phyloP scores from a whole-genome alignment of 495 filamentous ascomycete species.

The Aspergillus wentii region DNA sequence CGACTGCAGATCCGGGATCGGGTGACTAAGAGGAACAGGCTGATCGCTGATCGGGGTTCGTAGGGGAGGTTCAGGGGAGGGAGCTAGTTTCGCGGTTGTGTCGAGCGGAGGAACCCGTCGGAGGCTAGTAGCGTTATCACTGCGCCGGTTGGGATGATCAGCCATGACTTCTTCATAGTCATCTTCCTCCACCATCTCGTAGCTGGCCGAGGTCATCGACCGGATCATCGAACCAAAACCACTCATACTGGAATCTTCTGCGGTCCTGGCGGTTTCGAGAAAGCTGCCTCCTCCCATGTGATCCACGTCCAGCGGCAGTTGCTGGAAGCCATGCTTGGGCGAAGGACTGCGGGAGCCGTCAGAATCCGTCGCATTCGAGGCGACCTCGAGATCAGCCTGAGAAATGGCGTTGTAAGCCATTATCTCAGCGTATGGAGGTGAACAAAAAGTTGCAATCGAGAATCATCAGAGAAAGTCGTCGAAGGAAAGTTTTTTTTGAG shows the following conservation, averaged over 20 bases:
- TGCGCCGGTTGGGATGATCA: slow-evolving; percentile 23
- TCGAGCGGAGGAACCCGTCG: slow-evolving; percentile 29
- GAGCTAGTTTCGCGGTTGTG: slow-evolving; percentile 25
- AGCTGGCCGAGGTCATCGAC: slow-evolving; percentile 37
- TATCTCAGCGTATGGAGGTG: background rate
- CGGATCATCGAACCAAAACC: slow-evolving; percentile 35
- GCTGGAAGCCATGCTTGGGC: slow-evolving; percentile 20
- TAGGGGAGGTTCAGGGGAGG: slow-evolving; percentile 43
- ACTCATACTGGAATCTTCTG: slow-evolving; percentile 19
- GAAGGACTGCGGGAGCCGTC: slow-evolving; percentile 27
- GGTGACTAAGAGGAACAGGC: slow-evolving; percentile 62
- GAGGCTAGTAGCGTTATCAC: too few species aligned
- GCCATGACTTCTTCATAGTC: slow-evolving; percentile 34
- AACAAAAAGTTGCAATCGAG: too few species aligned
- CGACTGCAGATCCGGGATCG: slow-evolving; percentile 69
- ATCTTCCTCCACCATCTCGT: slow-evolving; percentile 44
- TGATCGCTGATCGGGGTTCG: slow-evolving; percentile 57
- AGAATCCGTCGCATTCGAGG: slow-evolving; percentile 32
- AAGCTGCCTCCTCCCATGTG: slow-evolving; percentile 18
- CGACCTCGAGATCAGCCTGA: slow-evolving; percentile 36
- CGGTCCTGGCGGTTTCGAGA: slow-evolving; percentile 20
- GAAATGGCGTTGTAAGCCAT: slow-evolving; percentile 48
- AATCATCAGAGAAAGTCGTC: too few species aligned
- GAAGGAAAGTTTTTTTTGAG: too few species aligned
- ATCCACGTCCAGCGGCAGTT: slow-evolving; percentile 22